phyloP scores from a whole-genome alignment of 2,329 filamentous ascomycete genomes.

The Xylaria sp. region DNA sequence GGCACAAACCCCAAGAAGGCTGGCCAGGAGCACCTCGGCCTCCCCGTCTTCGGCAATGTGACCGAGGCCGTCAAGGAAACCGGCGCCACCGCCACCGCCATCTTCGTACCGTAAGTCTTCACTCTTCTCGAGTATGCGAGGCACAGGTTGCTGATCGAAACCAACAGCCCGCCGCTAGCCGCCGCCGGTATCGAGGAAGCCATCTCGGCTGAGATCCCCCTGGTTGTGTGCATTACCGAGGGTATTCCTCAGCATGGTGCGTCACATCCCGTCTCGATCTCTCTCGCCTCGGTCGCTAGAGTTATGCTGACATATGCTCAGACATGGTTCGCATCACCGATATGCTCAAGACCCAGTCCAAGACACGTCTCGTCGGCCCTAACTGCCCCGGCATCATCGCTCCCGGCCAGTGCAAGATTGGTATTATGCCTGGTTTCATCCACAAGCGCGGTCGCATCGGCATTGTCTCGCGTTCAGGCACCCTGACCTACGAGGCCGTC shows the following conservation, averaged over 20 bases:
- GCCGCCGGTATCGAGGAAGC: slow-evolving; percentile 97
- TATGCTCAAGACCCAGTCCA: slow-evolving; percentile 96
- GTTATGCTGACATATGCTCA: slow-evolving; percentile 50
- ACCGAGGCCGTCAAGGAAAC: slow-evolving; percentile 88
- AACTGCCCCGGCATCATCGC: slow-evolving; percentile 99
- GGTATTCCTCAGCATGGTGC: slow-evolving; percentile 96
- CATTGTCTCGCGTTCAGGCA: slow-evolving; percentile 97
- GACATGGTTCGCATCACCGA: slow-evolving; percentile 99
- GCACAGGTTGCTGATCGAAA: slow-evolving; percentile 21
- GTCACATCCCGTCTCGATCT: slow-evolving; percentile 50
- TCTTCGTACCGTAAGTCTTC: slow-evolving; percentile 87
- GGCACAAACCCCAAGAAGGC: slow-evolving; percentile 99
- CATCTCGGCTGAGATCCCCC: slow-evolving; percentile 88
- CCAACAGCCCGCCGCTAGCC: slow-evolving; percentile 81
- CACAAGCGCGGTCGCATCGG: slow-evolving; percentile 99
- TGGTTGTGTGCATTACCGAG: slow-evolving; percentile 98
- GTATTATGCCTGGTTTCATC: slow-evolving; percentile 99
- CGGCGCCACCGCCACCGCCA: slow-evolving; percentile 88
- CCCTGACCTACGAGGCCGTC: slow-evolving; percentile 98
- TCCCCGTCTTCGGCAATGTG: slow-evolving; percentile 93
- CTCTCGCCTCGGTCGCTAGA: slow-evolving; percentile 10
- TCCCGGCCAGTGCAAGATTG: slow-evolving; percentile 97
- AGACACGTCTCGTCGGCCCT: slow-evolving; percentile 95
- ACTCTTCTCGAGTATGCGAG: too few species aligned
- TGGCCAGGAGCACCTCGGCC: slow-evolving; percentile 85